These are phyloP conservation scores for Periconia sp. DNA, from an alignment of 2,329 filamentous ascomycete species.

Conservation along the genomic window DNA sequence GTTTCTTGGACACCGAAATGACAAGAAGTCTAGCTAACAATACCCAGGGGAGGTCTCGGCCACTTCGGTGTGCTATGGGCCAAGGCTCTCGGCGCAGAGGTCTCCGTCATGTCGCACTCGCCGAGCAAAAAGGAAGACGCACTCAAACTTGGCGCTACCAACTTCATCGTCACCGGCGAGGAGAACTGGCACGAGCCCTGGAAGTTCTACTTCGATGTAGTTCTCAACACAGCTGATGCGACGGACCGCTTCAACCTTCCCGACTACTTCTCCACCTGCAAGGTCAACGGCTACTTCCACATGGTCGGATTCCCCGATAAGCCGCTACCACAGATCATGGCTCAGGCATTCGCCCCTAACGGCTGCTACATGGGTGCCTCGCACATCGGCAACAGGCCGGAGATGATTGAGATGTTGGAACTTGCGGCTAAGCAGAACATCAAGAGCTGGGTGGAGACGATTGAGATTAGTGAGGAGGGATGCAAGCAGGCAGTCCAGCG, in stretches of 20 bases:
- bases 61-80: constrained; percentile 58
- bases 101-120: constrained; percentile 66
- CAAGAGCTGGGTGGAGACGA: constrained; percentile 65
- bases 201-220: constrained; percentile 72
- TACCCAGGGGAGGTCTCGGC: constrained; percentile 53
- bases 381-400: constrained; percentile 57
- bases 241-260: constrained; percentile 71
- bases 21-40: constrained; percentile 13
- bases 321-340: constrained; percentile 71
- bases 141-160: constrained; percentile 64
- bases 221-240: constrained; percentile 75
- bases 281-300: constrained; percentile 82
- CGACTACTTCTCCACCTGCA: constrained; percentile 78
- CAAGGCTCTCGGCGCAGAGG: constrained; percentile 64
- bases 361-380: constrained; percentile 63
- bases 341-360: constrained; percentile 77
- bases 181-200: constrained; percentile 64
- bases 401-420: constrained; percentile 60
- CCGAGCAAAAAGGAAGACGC: constrained; percentile 66
- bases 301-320: constrained; percentile 81
- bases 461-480: constrained; percentile 73
- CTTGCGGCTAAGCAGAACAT: constrained; percentile 58
- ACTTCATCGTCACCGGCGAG: constrained; percentile 64
- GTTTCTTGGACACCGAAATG: constrained; percentile 17
- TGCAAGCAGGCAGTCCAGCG: constrained; percentile 73